Base-by-base conservation (phyloP, 108 stramenopile species). In the Seminavis robusta region DNA sequence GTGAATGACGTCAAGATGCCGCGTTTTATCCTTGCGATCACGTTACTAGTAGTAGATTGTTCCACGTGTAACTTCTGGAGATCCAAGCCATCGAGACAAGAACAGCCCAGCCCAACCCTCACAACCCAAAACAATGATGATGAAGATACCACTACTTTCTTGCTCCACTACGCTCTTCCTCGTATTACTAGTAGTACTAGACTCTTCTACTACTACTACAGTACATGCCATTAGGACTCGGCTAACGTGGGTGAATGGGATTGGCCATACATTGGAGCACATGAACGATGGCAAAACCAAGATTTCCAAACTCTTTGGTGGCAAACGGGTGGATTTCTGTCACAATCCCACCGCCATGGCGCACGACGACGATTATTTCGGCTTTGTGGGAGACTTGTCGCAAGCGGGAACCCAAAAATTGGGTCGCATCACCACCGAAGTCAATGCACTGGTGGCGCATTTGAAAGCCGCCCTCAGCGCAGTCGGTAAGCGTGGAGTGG, bases 321-420 rank as follows among this genome's bases (percentile, higher is more conserved):
- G 78, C 23, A 74, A 70, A 24, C 34, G 59, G 2, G 80, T 86
- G 10, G 67, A 80, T n/a, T 90, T 67, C 57, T 94, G 88, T 65
- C 80, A 83, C 59, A 94, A 94, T 66, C 93, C 87, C 0, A 91
- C 83, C 7, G 42, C 69, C 16, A 90, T 90, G 89, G 57, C 78
- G 1, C 63, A 76, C 15, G 86, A 86, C 32, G 74, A 77, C 2
- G 93, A 91, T 66, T 57, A 74, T 3, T 26, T 79, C 36, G 93
- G 93, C 15, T 94, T 81, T 51, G 50, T 83, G 9, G 69, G 72
- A 36, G 93, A 94, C 64, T 63, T 90, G 16, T 79, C 83, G 7
- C 93, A 94, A 67, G 89, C 89, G 4, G 71, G 81, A 16, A 74
- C 78, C 16, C 87, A 90, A 59, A 83, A 88, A 56, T 53, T 88